Conservation (phyloP, 768 basidiomycete genomes). For the Mycena crocata region DNA sequence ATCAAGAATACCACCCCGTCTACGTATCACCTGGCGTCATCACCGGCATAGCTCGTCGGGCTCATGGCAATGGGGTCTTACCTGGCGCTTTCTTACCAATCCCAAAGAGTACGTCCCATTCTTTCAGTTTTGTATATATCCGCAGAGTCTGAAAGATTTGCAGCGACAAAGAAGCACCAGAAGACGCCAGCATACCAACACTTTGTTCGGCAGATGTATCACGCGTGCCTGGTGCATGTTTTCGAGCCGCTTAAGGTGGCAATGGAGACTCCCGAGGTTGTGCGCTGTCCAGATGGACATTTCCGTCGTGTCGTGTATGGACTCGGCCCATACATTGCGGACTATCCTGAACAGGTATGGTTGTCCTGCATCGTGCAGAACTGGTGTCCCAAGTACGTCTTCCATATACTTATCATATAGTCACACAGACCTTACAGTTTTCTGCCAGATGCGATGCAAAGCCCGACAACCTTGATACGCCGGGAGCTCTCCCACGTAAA, state of each 20-base stretch:
- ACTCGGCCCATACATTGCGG: conserved; percentile 35
- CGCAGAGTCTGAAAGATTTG: not conserved
- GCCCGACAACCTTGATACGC: not conserved
- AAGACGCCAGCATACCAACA: conserved; percentile 22
- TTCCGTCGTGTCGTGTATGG: conserved; percentile 33
- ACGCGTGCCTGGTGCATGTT: conserved; percentile 31
- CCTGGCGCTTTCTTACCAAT: conserved; percentile 24
- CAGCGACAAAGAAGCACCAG: conserved; percentile 25
- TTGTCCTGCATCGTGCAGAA: conserved; percentile 29
- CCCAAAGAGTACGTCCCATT: conserved; percentile 31
- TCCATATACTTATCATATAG: not conserved
- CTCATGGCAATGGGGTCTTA: conserved; percentile 11
- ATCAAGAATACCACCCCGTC: no score
- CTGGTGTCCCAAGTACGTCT: conserved; percentile 34
- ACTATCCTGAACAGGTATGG: conserved; percentile 37
- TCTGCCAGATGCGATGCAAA: not conserved
- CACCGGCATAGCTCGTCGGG: conserved; percentile 24
- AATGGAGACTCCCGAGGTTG: conserved; percentile 30
- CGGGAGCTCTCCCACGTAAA: no score
- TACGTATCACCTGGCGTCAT: conserved; percentile 33
- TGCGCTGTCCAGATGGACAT: conserved; percentile 31
- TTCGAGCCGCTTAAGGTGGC: conserved; percentile 21
- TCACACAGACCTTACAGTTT: not conserved
- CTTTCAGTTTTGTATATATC: not conserved
- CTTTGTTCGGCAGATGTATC: conserved; percentile 37